Base-by-base conservation (phyloP, 345 rosid species). In the Rhodamnia rubescens region DNA sequence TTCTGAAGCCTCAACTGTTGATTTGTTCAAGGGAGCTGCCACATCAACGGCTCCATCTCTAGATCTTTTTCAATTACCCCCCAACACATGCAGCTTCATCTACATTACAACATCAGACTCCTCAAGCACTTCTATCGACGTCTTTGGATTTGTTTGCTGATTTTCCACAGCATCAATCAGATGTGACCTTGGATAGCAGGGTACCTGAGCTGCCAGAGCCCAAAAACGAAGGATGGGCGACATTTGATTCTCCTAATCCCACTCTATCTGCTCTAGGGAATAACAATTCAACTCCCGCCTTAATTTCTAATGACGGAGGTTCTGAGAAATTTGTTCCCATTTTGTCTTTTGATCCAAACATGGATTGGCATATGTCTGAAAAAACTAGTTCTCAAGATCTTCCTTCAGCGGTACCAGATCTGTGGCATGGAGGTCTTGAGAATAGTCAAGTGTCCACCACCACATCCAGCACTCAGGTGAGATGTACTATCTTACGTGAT, bases 181-280 rank as follows among this genome's bases (percentile, higher is more conserved):
- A 85, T 86, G n/a, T 88, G 27, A 87, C 84, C 74, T 47, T 84
- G 83, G 83, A 83, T 64, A 86, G 81, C 44, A 87, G 85, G 85
- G 84, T 85, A 42, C 83, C 85, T 59, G 93, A 91, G 82, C 85
- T 89, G 44, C 61, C 92, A 64, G 81, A 82, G 9, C 86, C 96
- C 51, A 92, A 91, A 86, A 90, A 93, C 87, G 95, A 93, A 88
- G 99, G 98, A 86, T 97, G 99, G 99, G 98, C 99, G 55, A 96
- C 96, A 74, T 97, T 97, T 91, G 98, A 95, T 85, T 92, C 89
- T 53, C 88, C 92, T 86, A 85, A 90, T 69, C 91, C 93, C 69
- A 88, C 88, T 83, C 61, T 89, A 82, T 87, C 93, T 47, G 64
- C 57, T 42, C 84, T 87, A 47, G 92, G 87, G 85, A 83, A 83